Percentiles rank a stretch among this genome's conserved stretches.
Conservation (phyloP, 202 grass and related monocot genomes). For the Cymbopogon flexuosus region DNA sequence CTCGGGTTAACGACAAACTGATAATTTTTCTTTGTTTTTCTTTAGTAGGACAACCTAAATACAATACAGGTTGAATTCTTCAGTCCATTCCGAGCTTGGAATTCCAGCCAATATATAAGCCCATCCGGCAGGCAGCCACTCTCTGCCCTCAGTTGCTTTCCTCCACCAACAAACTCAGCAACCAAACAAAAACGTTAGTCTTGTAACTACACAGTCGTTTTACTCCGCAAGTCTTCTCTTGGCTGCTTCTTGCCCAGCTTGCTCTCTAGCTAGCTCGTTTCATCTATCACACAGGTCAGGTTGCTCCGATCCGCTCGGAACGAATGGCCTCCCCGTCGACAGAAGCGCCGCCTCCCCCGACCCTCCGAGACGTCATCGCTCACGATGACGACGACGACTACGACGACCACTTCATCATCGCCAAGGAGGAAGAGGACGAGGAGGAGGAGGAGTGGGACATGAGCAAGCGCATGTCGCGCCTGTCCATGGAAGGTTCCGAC, state of each 20-base stretch:
- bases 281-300: neutral
- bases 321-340: constrained; percentile 33
- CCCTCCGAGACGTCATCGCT: constrained; percentile 38
- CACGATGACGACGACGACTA: constrained; percentile 19
- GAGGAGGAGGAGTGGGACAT: constrained; percentile 25
- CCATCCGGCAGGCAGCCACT: neutral
- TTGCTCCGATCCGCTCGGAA: neutral
- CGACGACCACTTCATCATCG: constrained; percentile 6
- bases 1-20: neutral
- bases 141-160: neutral
- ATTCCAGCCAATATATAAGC: constrained; percentile 22
- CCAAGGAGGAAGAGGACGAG: neutral
- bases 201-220: neutral
- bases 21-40: neutral
- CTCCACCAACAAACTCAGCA: constrained; percentile 23
- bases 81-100: neutral
- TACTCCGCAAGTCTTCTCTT: constrained; percentile 1
- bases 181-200: constrained; percentile 24
- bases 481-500: constrained; percentile 53
- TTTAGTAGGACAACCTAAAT: neutral
- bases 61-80: neutral
- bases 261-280: neutral
- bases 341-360: neutral
- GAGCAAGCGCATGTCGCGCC: constrained; percentile 42
- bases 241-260: neutral